Percentiles rank a stretch among this genome's conserved stretches.
Conservation (phyloP, 139 green algal species). For the Coelastrella sp. region DNA sequence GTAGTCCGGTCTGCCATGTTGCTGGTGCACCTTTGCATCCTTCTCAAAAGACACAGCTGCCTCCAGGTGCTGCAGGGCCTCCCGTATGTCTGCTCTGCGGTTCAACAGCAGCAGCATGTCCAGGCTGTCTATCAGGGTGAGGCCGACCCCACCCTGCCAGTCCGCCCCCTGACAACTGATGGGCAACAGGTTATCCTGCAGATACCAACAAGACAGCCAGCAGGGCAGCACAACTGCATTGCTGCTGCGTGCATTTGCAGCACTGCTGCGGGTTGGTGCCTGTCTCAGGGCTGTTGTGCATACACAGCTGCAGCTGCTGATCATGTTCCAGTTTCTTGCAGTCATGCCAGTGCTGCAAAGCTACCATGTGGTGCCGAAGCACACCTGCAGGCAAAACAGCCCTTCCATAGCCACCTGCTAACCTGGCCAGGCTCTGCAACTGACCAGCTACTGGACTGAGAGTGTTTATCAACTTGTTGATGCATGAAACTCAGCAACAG, state of each 20-base stretch:
- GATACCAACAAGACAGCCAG: not conserved
- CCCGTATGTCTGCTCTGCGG: conserved; percentile 50
- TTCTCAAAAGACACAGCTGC: conserved; percentile 69
- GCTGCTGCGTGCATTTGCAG: not conserved
- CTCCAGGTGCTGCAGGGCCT: conserved; percentile 64
- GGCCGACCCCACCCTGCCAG: conserved; percentile 84
- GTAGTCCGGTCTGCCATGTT: not conserved
- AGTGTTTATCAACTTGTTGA: not conserved
- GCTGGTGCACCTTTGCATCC: conserved; percentile 53
- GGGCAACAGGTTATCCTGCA: conserved; percentile 85
- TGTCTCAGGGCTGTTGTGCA: not conserved
- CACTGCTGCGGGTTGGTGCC: not conserved
- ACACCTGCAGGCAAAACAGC: too few relatives aligned
- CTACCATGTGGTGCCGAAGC: too few relatives aligned
- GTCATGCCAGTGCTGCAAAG: not conserved
- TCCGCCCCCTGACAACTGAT: conserved; percentile 79
- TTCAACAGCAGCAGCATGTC: conserved; percentile 87
- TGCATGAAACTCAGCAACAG: not conserved
- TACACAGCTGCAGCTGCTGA: not conserved
- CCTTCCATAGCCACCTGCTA: too few relatives aligned
- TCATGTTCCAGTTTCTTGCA: not conserved
- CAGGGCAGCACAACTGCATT: not conserved
- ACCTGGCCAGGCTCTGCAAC: too few relatives aligned
- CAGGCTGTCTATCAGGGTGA: conserved; percentile 89
- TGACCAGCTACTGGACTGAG: not conserved